Conservation (phyloP, 2,329 filamentous ascomycete genomes). For the Kalaharituber pfeilii region DNA sequence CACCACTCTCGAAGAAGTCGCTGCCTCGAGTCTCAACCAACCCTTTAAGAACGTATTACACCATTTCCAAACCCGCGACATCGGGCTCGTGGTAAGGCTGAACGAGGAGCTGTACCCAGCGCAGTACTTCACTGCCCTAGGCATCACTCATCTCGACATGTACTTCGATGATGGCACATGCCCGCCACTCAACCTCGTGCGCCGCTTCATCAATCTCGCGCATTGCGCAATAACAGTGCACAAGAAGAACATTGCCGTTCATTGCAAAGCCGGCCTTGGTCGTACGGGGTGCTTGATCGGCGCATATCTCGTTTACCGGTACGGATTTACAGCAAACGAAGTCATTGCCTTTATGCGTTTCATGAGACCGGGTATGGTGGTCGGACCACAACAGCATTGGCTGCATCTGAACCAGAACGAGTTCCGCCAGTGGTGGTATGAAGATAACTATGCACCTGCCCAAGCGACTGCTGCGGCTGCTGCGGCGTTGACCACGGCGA, state of each 20-base stretch:
- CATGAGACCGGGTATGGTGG: slow-evolving; percentile 97
- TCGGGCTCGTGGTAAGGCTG: slow-evolving; percentile 82
- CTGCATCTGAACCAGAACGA: slow-evolving; percentile 89
- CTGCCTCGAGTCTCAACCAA: neutral
- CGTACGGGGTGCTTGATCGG: slow-evolving; percentile 93
- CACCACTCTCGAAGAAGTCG: slow-evolving; percentile 31
- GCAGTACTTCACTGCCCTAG: slow-evolving; percentile 89
- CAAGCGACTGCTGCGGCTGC: slow-evolving; percentile 14
- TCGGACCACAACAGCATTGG: slow-evolving; percentile 97
- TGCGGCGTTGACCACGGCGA: slow-evolving; percentile 35
- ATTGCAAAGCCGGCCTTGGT: slow-evolving; percentile 94
- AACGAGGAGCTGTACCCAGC: slow-evolving; percentile 94
- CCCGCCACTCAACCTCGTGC: slow-evolving; percentile 70
- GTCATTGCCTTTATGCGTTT: slow-evolving; percentile 97
- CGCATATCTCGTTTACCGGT: slow-evolving; percentile 90
- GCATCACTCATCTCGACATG: slow-evolving; percentile 95
- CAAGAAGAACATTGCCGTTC: slow-evolving; percentile 86
- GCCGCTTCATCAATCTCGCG: slow-evolving; percentile 84
- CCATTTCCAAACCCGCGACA: slow-evolving; percentile 73
- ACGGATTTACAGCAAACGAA: slow-evolving; percentile 94
- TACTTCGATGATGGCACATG: slow-evolving; percentile 98
- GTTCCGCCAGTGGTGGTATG: slow-evolving; percentile 96
- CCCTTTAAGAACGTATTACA: slow-evolving; percentile 92
- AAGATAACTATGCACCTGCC: slow-evolving; percentile 38
- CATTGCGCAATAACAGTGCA: slow-evolving; percentile 85